Evolutionary conservation across 2,329 filamentous ascomycete genomes (phyloP).

Genomic region (Sporothrix brasiliensis): DNA sequence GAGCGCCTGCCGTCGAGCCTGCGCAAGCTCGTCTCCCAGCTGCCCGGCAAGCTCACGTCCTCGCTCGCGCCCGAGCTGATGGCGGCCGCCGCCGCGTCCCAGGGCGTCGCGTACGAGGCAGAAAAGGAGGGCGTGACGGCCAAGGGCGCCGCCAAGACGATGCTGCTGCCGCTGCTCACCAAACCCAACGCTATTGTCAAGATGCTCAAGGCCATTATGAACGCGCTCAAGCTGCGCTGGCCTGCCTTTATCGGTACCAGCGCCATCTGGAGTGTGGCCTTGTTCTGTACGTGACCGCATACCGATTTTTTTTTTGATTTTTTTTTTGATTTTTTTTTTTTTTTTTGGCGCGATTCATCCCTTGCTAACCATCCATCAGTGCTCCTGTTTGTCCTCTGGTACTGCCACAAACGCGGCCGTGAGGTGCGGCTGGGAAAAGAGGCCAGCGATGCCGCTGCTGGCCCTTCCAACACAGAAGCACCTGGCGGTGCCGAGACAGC

Average conservation of each 20-base stretch:
- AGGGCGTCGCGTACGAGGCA: slow-evolving; percentile 58
- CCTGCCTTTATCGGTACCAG: slow-evolving; percentile 91
- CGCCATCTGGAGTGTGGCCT: slow-evolving; percentile 82
- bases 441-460: slow-evolving; percentile 28
- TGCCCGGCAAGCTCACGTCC: slow-evolving; percentile 79
- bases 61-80: slow-evolving; percentile 79
- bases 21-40: slow-evolving; percentile 80
- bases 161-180: slow-evolving; percentile 73
- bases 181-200: slow-evolving; percentile 85
- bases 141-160: slow-evolving; percentile 62
- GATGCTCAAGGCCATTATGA: slow-evolving; percentile 87
- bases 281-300: slow-evolving; percentile 70
- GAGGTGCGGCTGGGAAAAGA: slow-evolving; percentile 72
- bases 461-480: neutral
- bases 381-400: slow-evolving; percentile 93
- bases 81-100: slow-evolving; percentile 75
- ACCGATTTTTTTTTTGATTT: neutral
- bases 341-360: too few relatives aligned
- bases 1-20: slow-evolving; percentile 75
- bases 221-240: slow-evolving; percentile 82
- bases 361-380: slow-evolving; percentile 53
- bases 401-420: slow-evolving; percentile 91
- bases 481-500: neutral
- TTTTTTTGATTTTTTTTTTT: neutral
- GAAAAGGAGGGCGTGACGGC: slow-evolving; percentile 54